Conservation (phyloP, 164 flowering plant genomes). For the Santalum album region DNA sequence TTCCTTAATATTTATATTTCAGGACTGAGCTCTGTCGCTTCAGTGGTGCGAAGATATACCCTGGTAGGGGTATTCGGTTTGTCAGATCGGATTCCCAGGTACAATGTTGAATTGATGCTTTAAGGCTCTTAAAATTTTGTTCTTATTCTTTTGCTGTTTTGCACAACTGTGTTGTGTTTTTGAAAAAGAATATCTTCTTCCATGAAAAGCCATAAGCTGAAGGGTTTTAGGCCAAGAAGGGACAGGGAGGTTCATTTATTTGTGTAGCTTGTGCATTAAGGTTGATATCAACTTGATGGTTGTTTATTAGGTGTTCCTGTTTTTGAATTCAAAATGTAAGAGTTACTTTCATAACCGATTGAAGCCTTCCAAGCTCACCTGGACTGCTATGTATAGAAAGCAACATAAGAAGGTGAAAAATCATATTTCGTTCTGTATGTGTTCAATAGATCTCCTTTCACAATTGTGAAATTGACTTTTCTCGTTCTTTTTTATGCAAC, state of each 20-base stretch:
- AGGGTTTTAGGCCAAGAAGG: too few species aligned
- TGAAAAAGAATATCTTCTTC: background rate
- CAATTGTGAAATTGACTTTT: too few species aligned
- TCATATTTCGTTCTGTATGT: background rate
- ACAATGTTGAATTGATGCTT: background rate
- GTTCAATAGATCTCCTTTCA: too few species aligned
- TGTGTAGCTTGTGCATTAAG: background rate
- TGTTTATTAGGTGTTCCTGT: constrained; percentile 1
- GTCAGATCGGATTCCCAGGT: constrained; percentile 3
- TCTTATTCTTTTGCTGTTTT: too few species aligned
- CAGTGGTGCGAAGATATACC: constrained; percentile 1
- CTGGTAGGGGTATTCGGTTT: constrained; percentile 1
- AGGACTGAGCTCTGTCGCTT: constrained; percentile 4
- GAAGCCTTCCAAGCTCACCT: constrained; percentile 5
- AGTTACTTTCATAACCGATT: constrained; percentile 1
- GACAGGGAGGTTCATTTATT: too few species aligned
- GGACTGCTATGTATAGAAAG: constrained; percentile 7
- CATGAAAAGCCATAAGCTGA: background rate
- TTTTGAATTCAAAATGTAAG: constrained; percentile 5
- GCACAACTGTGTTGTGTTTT: too few species aligned
- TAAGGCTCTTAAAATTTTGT: too few species aligned
- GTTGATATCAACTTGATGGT: background rate
- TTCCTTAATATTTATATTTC: background rate
- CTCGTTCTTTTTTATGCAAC: background rate
- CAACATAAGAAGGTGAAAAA: constrained; percentile 1